Evolutionary conservation across 129 eudicot genomes (phyloP), one percentile per base, ranked within the genome.

Genomic region (Pseudognaphalium luteoalbum): DNA sequence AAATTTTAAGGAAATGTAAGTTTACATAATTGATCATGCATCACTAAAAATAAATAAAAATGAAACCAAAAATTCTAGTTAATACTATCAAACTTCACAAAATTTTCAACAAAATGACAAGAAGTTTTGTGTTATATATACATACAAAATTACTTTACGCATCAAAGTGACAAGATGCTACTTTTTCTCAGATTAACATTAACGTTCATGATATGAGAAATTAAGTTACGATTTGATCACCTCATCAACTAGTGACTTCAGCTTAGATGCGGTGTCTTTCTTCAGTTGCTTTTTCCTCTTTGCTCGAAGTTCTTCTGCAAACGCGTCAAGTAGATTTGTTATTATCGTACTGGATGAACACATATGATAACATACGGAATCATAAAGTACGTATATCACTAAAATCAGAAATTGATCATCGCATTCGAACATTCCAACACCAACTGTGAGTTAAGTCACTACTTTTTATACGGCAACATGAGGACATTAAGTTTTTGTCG

Each of bases 201-300:
- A 68, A 57, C 11, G 29, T 57, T 25, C 6, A 17, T 71, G 30
- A 51, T 41, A 63, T 17, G 29, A 66, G 10, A 66, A 56, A 42
- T 0, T 20, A 47, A 30, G 58, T 30, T 29, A 54, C 6, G 28
- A 29, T 62, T 50, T 78, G 11, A 50, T 82, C 83, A 95, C 99
- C 97, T 95, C 99, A 74, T 91, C 92, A 60, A 91, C 97, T 51
- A 77, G 68, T 75, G 99, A 95, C 86, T 95, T 95, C 76, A 95
- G 78, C 84, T 95, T 95, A 44, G 93, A 82, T 20, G 99, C 92
- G 39, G 85, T 89, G 82, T 95, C 97, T 82, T 95, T 94, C 84
- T 91, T 95, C 83, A 95, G 86, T 76, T 89, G 94, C 75, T 89
- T 95, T 92, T 95, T 95, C 86, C 99, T 86, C 82, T 84, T 88